Evolutionary conservation across 768 basidiomycete genomes (phyloP), one percentile per base, ranked within the genome.

Genomic region (Jaapia argillacea): DNA sequence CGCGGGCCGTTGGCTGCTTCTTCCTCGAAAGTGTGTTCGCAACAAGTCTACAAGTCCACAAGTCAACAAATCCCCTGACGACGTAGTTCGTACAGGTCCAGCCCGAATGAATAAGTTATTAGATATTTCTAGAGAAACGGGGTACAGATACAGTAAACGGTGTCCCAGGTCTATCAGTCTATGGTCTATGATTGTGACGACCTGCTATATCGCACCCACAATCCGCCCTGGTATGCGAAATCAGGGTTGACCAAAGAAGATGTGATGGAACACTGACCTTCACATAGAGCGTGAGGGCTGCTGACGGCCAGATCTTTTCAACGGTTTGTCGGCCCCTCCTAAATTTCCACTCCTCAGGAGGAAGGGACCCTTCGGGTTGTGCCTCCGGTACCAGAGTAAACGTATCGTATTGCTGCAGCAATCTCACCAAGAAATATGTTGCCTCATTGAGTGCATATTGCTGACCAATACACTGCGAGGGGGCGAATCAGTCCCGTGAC

Each of bases 371-470:
- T 41, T 55, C 56, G 1, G 82, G 81, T 46, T 82, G 82, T 10
- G 66, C 67, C 46, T 87, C 80, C 21, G 70, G 56, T 1, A 77
- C 74, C 26, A 86, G 60, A 13, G 71, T 66, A 48, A 85, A 75
- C 3, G 67, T 62, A 48, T 77, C 73, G 48, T 77, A 84, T 20
- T 67, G 70, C 53, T 86, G 84, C 40, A 86, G 61, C 26, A 86
- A 61, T 24, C 79, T 68, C 6, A 78, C 75, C 35, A 85, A 70
- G 59, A 85, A 76, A 54, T 75, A 85, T n/a, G 79, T 75, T 39
- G 77, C 76, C 60, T 85, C 78, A 55, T 84, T 84, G 52, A 80
- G 80, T 4, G 83, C 84, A 45, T 85, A 85, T 51, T 83, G 79
- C 55, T 82, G 78, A 7, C 79, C 79, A 16, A 85, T 58, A 51